Percentiles rank a stretch among this genome's conserved stretches.
phyloP scores from a whole-genome alignment of 2,329 filamentous ascomycete species.

The Stachybotrys chlorohalonatus region DNA sequence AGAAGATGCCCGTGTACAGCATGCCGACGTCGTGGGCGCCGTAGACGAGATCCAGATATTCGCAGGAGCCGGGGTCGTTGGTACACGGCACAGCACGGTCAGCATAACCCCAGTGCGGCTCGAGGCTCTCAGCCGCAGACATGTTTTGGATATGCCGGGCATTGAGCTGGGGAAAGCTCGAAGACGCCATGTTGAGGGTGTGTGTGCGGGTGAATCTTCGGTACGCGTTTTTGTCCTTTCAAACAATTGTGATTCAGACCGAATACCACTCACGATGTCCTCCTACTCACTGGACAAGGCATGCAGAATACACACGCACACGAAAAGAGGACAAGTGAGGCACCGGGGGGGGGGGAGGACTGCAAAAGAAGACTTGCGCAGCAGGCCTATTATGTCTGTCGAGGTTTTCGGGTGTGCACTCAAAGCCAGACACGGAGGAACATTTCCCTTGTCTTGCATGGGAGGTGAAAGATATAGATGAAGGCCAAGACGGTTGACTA shows the following conservation, averaged over 20 bases:
- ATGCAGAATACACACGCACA: too few relatives aligned
- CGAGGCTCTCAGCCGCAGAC: constrained; percentile 20
- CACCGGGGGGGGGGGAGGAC: neutral
- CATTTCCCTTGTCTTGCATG: neutral
- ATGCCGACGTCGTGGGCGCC: constrained; percentile 37
- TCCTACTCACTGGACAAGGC: too few relatives aligned
- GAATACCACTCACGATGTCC: neutral
- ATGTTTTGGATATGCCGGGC: constrained; percentile 33
- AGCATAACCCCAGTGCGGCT: constrained; percentile 39
- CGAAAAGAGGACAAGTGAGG: neutral
- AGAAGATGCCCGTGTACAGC: constrained; percentile 41
- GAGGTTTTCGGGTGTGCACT: too few relatives aligned
- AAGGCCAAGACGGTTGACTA: neutral
- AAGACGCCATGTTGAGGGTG: neutral
- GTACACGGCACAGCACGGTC: constrained; percentile 34
- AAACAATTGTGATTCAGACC: too few relatives aligned
- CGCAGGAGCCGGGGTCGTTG: constrained; percentile 37
- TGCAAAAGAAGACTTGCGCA: neutral
- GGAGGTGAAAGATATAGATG: neutral
- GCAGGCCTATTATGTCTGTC: neutral
- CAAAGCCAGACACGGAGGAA: too few relatives aligned
- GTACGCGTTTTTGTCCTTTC: too few relatives aligned
- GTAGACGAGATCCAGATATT: constrained; percentile 43
- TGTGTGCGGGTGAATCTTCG: too few relatives aligned
- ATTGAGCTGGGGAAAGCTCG: constrained; percentile 5